Percentiles rank a stretch among this genome's conserved stretches.
Evolutionary conservation across 176 grass and related monocot species (phyloP).

Genomic region (Themeda triandra): DNA sequence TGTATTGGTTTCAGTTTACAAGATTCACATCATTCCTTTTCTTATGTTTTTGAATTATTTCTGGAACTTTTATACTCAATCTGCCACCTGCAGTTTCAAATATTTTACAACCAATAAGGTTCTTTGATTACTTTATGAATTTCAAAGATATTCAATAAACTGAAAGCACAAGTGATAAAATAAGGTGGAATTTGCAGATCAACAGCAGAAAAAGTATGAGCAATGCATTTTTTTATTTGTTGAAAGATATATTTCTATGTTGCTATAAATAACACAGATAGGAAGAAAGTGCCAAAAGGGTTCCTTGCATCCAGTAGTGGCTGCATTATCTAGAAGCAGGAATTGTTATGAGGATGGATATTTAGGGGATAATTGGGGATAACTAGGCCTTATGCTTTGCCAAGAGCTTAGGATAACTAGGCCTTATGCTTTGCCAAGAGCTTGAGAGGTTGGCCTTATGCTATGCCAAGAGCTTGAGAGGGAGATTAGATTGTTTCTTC

Average conservation of each 20-base stretch:
- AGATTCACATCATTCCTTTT: slow-evolving; percentile 14
- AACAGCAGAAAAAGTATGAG: background rate
- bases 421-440: too few species aligned
- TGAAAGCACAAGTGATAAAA: background rate
- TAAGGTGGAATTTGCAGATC: background rate
- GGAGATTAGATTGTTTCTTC: too few species aligned
- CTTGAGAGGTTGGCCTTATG: too few species aligned
- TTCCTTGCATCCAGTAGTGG: background rate
- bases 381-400: too few species aligned
- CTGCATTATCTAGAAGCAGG: slow-evolving; percentile 9
- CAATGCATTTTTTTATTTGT: background rate
- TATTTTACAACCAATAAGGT: slow-evolving; percentile 3
- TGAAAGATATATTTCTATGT: background rate
- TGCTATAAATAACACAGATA: background rate
- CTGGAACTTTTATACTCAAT: slow-evolving; percentile 8
- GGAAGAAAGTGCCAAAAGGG: slow-evolving; percentile 2
- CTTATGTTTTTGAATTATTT: background rate
- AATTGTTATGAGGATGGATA: too few species aligned
- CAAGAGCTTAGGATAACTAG: too few species aligned
- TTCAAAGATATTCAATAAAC: background rate
- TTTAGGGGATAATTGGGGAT: too few species aligned
- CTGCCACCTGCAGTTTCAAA: background rate
- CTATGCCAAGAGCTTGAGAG: too few species aligned
- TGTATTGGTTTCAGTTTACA: slow-evolving; percentile 29
- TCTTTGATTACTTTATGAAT: slow-evolving; percentile 2